Percentiles rank a stretch among this genome's conserved stretches.
Conservation (phyloP, 768 basidiomycete genomes). For the Sistotremastrum suecicum region DNA sequence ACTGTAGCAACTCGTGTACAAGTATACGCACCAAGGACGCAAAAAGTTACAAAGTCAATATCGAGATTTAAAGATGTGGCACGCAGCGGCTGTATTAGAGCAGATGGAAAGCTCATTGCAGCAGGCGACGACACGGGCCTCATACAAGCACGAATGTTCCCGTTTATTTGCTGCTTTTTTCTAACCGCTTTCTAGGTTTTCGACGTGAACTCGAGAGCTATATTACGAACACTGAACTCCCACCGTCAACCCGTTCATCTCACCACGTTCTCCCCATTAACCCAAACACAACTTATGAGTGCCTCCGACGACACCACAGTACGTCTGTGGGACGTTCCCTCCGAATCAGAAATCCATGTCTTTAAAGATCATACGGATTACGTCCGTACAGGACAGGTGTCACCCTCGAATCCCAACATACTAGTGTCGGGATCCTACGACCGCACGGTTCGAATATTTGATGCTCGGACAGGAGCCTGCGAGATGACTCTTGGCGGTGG, state of each 20-base stretch:
- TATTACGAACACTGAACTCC: slow-evolving; percentile 80
- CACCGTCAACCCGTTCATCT: slow-evolving; percentile 97
- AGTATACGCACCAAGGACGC: slow-evolving; percentile 91
- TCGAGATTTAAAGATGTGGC: slow-evolving; percentile 96
- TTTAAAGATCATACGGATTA: slow-evolving; percentile 89
- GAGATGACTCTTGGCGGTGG: slow-evolving; percentile 65
- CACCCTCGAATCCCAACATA: slow-evolving; percentile 67
- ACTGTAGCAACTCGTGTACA: slow-evolving; percentile 89
- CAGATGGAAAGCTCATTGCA: slow-evolving; percentile 88
- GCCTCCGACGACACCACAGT: slow-evolving; percentile 95
- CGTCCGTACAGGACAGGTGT: slow-evolving; percentile 84
- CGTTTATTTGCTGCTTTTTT: background rate
- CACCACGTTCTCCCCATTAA: slow-evolving; percentile 74
- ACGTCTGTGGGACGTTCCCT: slow-evolving; percentile 90
- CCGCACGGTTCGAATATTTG: slow-evolving; percentile 77
- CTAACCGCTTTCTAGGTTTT: slow-evolving; percentile 47
- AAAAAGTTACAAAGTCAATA: slow-evolving; percentile 92
- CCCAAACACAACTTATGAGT: slow-evolving; percentile 76
- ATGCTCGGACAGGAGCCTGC: slow-evolving; percentile 67
- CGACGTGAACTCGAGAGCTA: slow-evolving; percentile 85
- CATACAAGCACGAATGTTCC: slow-evolving; percentile 39
- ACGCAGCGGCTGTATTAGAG: slow-evolving; percentile 73
- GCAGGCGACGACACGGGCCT: slow-evolving; percentile 92
- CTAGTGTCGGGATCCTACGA: slow-evolving; percentile 93
- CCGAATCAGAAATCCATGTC: slow-evolving; percentile 63